These are phyloP conservation scores for Didymella pinodella DNA, from an alignment of 2,329 filamentous ascomycete species.

Conservation along the genomic window DNA sequence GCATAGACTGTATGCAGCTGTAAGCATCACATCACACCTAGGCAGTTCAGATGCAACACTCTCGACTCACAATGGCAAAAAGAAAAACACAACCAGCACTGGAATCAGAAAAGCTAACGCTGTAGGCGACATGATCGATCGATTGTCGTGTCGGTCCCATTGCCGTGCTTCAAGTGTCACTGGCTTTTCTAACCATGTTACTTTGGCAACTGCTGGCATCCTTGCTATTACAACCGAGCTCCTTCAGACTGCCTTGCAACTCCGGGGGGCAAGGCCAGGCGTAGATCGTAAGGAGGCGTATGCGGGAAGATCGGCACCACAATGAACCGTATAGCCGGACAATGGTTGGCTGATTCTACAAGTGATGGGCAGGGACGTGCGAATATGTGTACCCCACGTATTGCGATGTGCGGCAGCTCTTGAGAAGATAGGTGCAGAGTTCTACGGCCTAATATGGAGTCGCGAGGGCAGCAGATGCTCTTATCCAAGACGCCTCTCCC, in stretches of 20 bases:
- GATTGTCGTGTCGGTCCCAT: conserved; percentile 16
- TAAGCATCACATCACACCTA: conserved; percentile 5
- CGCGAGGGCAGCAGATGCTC: conserved; percentile 6
- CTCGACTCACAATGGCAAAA: conserved; percentile 40
- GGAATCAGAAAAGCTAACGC: conserved; percentile 43
- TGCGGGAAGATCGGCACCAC: conserved; percentile 20
- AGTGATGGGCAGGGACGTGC: conserved; percentile 1
- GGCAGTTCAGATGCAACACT: neutral
- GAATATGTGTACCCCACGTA: conserved; percentile 6
- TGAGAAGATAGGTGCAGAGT: neutral
- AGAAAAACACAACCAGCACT: conserved; percentile 38
- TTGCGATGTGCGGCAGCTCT: neutral
- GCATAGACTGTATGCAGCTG: conserved; percentile 25
- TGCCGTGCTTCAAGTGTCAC: conserved; percentile 13
- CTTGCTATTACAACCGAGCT: conserved; percentile 11
- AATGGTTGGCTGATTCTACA: conserved; percentile 2
- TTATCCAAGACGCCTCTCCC: conserved; percentile 18
- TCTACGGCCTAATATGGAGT: conserved; percentile 6
- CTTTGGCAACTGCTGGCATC: conserved; percentile 17
- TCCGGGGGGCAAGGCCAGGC: conserved; percentile 4
- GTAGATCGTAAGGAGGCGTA: conserved; percentile 3
- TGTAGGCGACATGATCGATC: conserved; percentile 36
- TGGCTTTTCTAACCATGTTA: neutral
- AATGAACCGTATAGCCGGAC: conserved; percentile 8
- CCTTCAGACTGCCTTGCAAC: conserved; percentile 4